Evolutionary conservation across 73 alveolate species (phyloP).

Genomic region (Loxodes magnus): DNA sequence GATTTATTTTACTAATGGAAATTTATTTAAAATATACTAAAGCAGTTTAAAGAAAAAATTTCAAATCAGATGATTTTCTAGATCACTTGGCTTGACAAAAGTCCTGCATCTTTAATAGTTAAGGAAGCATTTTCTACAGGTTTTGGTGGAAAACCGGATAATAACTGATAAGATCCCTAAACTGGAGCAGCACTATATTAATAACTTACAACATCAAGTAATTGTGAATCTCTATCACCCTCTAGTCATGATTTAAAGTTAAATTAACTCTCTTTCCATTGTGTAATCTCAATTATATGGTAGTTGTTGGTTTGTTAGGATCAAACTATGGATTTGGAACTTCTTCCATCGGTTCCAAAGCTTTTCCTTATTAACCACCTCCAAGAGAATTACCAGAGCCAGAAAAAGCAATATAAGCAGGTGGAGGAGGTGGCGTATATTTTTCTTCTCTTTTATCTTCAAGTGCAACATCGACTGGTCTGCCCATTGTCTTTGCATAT

Average conservation of each 20-base stretch:
- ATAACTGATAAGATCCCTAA: constrained; percentile 34
- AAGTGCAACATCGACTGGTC: constrained; percentile 38
- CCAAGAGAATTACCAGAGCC: constrained; percentile 39
- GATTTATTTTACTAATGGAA: too few relatives aligned
- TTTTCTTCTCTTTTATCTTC: constrained; percentile 50
- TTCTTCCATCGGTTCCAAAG: constrained; percentile 23
- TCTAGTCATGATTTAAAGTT: constrained; percentile 23
- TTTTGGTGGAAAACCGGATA: constrained; percentile 57
- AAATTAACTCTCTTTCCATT: constrained; percentile 44
- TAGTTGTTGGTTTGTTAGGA: constrained; percentile 40
- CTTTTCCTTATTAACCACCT: constrained; percentile 23
- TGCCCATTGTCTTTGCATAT: constrained; percentile 23
- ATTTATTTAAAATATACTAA: too few relatives aligned
- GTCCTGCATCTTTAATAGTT: constrained; percentile 52
- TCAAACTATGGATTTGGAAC: constrained; percentile 38
- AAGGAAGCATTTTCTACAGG: constrained; percentile 24
- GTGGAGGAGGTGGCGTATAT: constrained; percentile 57
- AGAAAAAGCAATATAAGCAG: constrained; percentile 43
- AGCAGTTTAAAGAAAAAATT: too few relatives aligned
- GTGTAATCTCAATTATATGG: constrained; percentile 46
- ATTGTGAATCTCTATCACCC: constrained; percentile 31
- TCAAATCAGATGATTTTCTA: too few relatives aligned
- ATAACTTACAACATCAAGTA: constrained; percentile 37
- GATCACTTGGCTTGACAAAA: constrained; percentile 35
- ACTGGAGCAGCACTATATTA: constrained; percentile 78